Base-by-base conservation (phyloP, 306 rosid genomes). In the Vigna nakashimae region DNA sequence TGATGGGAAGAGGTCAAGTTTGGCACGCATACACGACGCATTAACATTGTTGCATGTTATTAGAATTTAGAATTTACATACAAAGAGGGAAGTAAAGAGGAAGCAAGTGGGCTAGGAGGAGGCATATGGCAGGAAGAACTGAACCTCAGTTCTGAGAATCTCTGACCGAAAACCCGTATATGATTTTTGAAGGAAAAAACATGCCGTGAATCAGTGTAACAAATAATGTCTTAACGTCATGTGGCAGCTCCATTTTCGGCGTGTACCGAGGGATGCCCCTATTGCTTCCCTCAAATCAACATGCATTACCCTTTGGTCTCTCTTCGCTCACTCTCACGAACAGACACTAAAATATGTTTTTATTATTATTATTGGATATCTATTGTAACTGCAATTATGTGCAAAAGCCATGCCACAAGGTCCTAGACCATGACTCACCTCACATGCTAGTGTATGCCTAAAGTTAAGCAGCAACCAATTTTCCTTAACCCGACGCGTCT, bases 381-480 rank as follows among this genome's bases (percentile, higher is more conserved):
- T 42, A 42, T 42, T 42, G 5, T 12, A 42, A 18, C 52, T 10
- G 1, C 71, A 42, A 73, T 42, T 55, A 66, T 36, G 65, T 57
- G 76, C 34, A 66, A 58, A 58, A 17, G 51, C 73, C 73, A 60
- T 69, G 65, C 81, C 59, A 69, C 60, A 22, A 76, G 77, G 76
- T 69, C 28, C 53, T 58, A 46, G 76, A 32, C 42, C 81, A 77
- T 40, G 60, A 53, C 85, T 52, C 78, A 58, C 26, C 76, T 66
- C 91, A 86, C 88, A 89, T 87, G 96, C 51, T 73, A 24, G n/a
- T 89, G 93, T 87, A 79, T 26, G 81, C 89, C 75, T 80, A 89
- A 91, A 89, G 89, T 73, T 30, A 76, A 84, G 88, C 91, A 89
- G 30, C 85, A 65, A 78, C 72, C 74, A 82, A 65, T 78, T 76